Evolutionary conservation across 768 basidiomycete species (phyloP).

Genomic region (Chalciporus chontae): DNA sequence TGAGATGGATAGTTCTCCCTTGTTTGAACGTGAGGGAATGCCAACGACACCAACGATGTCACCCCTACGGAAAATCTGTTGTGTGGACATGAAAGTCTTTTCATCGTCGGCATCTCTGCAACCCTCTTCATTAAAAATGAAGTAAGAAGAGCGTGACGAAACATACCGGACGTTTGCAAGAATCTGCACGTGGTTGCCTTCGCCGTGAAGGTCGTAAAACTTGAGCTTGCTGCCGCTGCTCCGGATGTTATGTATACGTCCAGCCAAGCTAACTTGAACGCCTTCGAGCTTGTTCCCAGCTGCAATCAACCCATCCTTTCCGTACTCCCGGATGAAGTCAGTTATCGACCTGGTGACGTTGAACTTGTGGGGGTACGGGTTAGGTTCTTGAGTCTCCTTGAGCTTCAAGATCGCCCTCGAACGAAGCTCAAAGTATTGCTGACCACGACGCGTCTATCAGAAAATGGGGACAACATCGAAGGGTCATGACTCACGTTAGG

Average conservation of each 20-base stretch:
- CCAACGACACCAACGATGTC: slow-evolving; percentile 95
- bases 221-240: slow-evolving; percentile 76
- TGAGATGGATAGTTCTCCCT: slow-evolving; percentile 90
- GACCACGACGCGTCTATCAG: background rate
- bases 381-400: slow-evolving; percentile 78
- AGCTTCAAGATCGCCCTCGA: slow-evolving; percentile 85
- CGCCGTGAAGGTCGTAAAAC: slow-evolving; percentile 93
- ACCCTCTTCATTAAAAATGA: slow-evolving; percentile 16
- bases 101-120: slow-evolving; percentile 60
- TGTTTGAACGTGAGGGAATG: slow-evolving; percentile 86
- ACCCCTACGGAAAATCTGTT: slow-evolving; percentile 89
- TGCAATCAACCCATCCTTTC: slow-evolving; percentile 64
- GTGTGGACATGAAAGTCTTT: slow-evolving; percentile 62
- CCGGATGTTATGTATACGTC: slow-evolving; percentile 89
- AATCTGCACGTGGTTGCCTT: slow-evolving; percentile 92
- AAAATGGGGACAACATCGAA: background rate
- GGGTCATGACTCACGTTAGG: slow-evolving; percentile 67
- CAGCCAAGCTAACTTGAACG: slow-evolving; percentile 67
- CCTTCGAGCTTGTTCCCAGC: slow-evolving; percentile 63
- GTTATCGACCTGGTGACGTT: slow-evolving; percentile 76
- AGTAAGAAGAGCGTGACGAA: background rate
- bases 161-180: slow-evolving; percentile 86
- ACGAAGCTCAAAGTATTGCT: slow-evolving; percentile 98
- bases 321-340: slow-evolving; percentile 70
- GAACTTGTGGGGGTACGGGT: slow-evolving; percentile 99